Evolutionary conservation across 2,329 filamentous ascomycete species (phyloP).

Genomic region (Nigrospora sphaerica): DNA sequence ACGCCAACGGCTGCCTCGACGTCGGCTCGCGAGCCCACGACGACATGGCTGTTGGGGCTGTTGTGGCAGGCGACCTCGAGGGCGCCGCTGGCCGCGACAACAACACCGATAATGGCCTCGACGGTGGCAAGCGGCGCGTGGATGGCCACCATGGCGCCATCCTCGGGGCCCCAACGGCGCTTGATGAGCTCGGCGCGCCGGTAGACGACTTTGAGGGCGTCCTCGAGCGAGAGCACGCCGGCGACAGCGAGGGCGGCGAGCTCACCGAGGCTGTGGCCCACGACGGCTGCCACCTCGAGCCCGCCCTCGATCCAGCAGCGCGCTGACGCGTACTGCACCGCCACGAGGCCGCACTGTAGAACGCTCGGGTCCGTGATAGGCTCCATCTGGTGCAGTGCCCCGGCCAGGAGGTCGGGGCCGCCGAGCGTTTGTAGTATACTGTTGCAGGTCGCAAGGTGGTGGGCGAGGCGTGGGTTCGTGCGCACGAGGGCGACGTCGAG

Average conservation of each 20-base stretch:
- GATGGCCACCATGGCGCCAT: slow-evolving; percentile 26
- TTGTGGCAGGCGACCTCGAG: slow-evolving; percentile 9
- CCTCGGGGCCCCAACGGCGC: slow-evolving; percentile 23
- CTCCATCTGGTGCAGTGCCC: slow-evolving; percentile 14
- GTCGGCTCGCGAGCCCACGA: slow-evolving; percentile 7
- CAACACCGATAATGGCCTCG: not conserved
- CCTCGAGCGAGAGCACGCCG: slow-evolving; percentile 20
- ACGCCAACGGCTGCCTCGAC: not conserved
- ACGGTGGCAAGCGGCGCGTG: slow-evolving; percentile 3
- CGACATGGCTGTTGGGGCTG: slow-evolving; percentile 9
- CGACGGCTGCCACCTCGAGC: slow-evolving; percentile 19
- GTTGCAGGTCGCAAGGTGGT: not conserved
- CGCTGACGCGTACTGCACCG: slow-evolving; percentile 28
- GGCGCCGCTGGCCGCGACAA: too few species aligned
- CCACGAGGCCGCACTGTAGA: slow-evolving; percentile 28
- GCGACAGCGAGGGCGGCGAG: slow-evolving; percentile 27
- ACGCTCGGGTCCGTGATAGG: slow-evolving; percentile 18
- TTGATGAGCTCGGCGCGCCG: slow-evolving; percentile 23
- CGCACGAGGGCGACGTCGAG: not conserved
- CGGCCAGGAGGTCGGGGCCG: slow-evolving; percentile 23
- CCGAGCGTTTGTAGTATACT: not conserved
- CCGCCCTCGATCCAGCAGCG: slow-evolving; percentile 24
- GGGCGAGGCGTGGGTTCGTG: not conserved
- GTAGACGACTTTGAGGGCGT: slow-evolving; percentile 21
- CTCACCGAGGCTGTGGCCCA: slow-evolving; percentile 33